Base-by-base conservation (phyloP, 2,329 filamentous ascomycete species). In the Trichoderma aggressivum region DNA sequence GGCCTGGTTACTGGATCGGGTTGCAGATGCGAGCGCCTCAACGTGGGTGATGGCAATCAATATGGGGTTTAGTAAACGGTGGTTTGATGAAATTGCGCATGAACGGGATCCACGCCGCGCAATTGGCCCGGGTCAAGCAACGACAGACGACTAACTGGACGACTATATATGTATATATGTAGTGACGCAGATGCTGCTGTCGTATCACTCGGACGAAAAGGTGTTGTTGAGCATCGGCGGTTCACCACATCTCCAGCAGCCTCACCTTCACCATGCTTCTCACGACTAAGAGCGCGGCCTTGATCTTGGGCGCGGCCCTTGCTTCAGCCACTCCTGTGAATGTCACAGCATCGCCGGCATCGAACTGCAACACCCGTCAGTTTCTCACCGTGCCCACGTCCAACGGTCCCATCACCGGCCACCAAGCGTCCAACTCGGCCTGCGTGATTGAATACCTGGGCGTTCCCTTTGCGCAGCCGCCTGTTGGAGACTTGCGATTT, bases 381-480 rank as follows among this genome's bases (percentile, higher is more conserved):
- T 75, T 73, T 53, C 50, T 76, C 2, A 78, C 75, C 0, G 78
- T 82, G 34, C 68, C 74, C 1, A 80, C 81, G 4, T 75, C 78
- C 3, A 81, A 76, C 34, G 81, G 81, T 0, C 74, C 73, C 0
- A 72, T 82, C n/a, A 79, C 73, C 0, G 81, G 81, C 2, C 81
- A 82, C 55, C 12, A 74, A 0, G 78, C 78, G 0, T 72, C 74
- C 59, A 78, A 78, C 62, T 77, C 76, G 6, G 36, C 73, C 0
- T 76, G 75, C 21, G 81, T 83, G 8, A 34, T 79, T 7, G 81
- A 83, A 72, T 83, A 81, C 61, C 75, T 82, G 1, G 82, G 81
- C 50, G 82, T 84, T 18, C 79, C 80, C 3, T 84, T 82, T 64
- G 82, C 80, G 8, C 79, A 79, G 24, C 78, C 81, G 2, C 82